Base-by-base conservation (phyloP, 306 rosid species). In the Prosopis cineraria region DNA sequence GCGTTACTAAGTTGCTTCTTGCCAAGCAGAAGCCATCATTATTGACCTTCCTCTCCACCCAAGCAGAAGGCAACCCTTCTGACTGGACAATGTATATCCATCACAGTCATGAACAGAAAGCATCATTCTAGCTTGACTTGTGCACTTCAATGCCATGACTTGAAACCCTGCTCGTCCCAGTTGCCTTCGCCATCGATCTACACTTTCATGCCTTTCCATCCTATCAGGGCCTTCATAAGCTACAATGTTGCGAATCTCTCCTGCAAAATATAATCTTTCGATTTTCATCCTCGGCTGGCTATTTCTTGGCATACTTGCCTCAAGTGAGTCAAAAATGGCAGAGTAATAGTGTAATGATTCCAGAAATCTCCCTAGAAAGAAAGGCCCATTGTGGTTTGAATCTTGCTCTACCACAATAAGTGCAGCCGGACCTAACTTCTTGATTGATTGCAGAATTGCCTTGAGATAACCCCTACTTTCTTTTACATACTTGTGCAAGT, bases 21-120 rank as follows among this genome's bases (percentile, higher is more conserved):
- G 87, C 96, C 98, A 90, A 37, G 90, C 94, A n/a, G 96, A 88
- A 67, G 96, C 91, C 83, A 93, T 85, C 82, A 91, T 83, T n/a
- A 86, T 75, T 10, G 91, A 84, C 79, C 90, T 88, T 45, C 89
- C 94, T 85, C 81, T 89, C 96, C 96, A 93, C 19, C 98, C 96
- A 67, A 93, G 94, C 43, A 93, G 80, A 79, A 90, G 85, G 78
- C 88, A 80, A 12, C 90, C 98, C 81, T 89, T 90, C 58, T 90
- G 91, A 66, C 43, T 60, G 27, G 90, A 82, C 81, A 85, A 78
- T 37, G 90, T 86, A 48, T 87, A 90, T 50, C 93, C 98, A 81
- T 91, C 96, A 85, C 93, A 88, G 33, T 87, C 91, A 82, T 87
- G 89, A 33, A 84, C 91, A 77, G 91, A 89, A 29, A 93, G 77